These are phyloP conservation scores for Colletotrichum zoysiae DNA, from an alignment of 2,329 filamentous ascomycete species.

Conservation along the genomic window DNA sequence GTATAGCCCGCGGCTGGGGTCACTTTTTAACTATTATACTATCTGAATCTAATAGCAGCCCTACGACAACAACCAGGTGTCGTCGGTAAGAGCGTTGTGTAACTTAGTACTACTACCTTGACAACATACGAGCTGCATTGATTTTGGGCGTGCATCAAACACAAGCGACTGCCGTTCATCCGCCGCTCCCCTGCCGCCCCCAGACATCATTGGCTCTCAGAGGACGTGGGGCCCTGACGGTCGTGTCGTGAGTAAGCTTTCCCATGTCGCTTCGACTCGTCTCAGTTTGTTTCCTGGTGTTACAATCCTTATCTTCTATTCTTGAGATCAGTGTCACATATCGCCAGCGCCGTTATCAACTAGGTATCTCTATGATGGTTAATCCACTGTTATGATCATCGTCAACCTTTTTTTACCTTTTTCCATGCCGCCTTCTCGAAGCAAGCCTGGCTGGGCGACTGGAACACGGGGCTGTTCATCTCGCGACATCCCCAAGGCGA, in stretches of 20 bases:
- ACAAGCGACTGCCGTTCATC: neutral
- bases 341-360: no score
- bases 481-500: slow-evolving; percentile 15
- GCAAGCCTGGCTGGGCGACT: neutral
- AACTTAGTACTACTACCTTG: no score
- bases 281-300: neutral
- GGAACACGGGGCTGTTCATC: neutral
- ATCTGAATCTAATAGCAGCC: neutral
- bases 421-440: neutral
- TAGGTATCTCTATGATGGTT: no score
- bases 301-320: no score
- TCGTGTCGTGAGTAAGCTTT: neutral
- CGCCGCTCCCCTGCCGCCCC: neutral
- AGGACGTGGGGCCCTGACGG: neutral
- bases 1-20: neutral
- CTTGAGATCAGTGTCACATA: no score
- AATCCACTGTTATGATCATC: neutral
- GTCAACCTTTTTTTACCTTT: neutral
- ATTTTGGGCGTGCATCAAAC: slow-evolving; percentile 14
- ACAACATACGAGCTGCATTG: slow-evolving; percentile 27
- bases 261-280: no score
- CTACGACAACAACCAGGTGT: neutral
- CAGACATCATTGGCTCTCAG: neutral
- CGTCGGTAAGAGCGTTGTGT: neutral
- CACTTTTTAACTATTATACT: neutral